Evolutionary conservation across 2,329 filamentous ascomycete species (phyloP).

Genomic region (Trichophyton verrucosum): DNA sequence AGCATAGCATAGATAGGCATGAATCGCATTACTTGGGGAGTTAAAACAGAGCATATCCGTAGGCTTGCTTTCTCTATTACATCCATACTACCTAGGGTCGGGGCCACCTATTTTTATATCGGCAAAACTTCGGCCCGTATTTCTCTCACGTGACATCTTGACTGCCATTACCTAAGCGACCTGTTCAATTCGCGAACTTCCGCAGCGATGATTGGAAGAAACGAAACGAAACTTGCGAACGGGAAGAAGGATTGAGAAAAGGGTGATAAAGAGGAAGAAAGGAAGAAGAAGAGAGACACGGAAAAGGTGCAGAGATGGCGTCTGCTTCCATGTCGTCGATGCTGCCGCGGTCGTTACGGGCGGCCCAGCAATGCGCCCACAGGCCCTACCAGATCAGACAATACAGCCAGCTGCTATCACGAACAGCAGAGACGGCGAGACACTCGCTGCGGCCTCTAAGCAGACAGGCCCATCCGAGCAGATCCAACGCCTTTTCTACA

Average conservation of each 20-base stretch:
- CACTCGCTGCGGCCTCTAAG: neutral
- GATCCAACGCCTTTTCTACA: neutral
- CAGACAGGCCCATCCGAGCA: neutral
- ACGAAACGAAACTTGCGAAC: neutral
- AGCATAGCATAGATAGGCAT: constrained; percentile 4
- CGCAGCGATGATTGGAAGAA: neutral
- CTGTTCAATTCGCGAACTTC: no score
- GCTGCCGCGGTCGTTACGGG: neutral
- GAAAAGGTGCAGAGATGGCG: neutral
- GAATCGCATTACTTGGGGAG: neutral
- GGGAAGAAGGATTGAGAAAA: neutral
- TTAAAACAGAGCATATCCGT: neutral
- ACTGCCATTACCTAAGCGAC: no score
- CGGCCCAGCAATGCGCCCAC: neutral
- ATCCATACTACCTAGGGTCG: neutral
- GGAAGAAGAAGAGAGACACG: neutral
- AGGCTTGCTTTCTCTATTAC: neutral
- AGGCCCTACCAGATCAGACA: neutral
- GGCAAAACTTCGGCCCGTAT: neutral
- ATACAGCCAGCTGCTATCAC: neutral
- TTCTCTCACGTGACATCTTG: no score
- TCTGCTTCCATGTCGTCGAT: neutral
- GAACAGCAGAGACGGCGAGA: neutral
- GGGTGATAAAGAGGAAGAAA: neutral
- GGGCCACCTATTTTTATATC: neutral